These are phyloP conservation scores for Lachnum nothofagi DNA, from an alignment of 2,329 filamentous ascomycete species.

Conservation along the genomic window DNA sequence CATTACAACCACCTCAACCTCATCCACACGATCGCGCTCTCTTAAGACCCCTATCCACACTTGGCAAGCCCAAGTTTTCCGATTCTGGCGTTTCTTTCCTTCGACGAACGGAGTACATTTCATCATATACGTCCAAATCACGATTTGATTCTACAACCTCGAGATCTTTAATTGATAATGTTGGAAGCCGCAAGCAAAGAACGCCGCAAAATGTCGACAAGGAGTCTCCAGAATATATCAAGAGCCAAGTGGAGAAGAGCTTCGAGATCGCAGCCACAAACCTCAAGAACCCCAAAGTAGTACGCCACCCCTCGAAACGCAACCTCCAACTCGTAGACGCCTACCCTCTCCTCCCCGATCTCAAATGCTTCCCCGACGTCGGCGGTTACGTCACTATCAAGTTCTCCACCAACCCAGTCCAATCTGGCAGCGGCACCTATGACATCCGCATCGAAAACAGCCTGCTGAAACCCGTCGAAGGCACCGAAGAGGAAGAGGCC, in stretches of 20 bases:
- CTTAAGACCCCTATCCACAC: conserved; percentile 73
- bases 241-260: conserved; percentile 60
- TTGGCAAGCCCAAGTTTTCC: conserved; percentile 75
- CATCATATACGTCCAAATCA: conserved; percentile 49
- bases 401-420: conserved; percentile 61
- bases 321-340: conserved; percentile 55
- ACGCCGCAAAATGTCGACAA: conserved; percentile 47
- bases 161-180: conserved; percentile 43
- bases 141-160: conserved; percentile 49
- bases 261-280: conserved; percentile 52
- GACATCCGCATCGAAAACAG: conserved; percentile 57
- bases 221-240: conserved; percentile 61
- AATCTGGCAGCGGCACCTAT: conserved; percentile 46
- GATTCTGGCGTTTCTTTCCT: conserved; percentile 86
- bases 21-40: conserved; percentile 82
- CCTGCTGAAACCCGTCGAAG: conserved; percentile 56
- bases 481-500: conserved; percentile 49
- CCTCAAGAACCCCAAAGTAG: conserved; percentile 48
- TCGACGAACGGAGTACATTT: conserved; percentile 92
- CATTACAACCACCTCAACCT: conserved; percentile 62
- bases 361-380: conserved; percentile 64
- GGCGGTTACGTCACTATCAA: conserved; percentile 67
- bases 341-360: conserved; percentile 58
- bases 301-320: conserved; percentile 54
- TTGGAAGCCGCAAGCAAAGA: conserved; percentile 35